A percentile compares a stretch with the other conserved stretches of the same genome.
Evolutionary conservation across 805 yeast genomes (phyloP).

Genomic region (Komagataella populi): DNA sequence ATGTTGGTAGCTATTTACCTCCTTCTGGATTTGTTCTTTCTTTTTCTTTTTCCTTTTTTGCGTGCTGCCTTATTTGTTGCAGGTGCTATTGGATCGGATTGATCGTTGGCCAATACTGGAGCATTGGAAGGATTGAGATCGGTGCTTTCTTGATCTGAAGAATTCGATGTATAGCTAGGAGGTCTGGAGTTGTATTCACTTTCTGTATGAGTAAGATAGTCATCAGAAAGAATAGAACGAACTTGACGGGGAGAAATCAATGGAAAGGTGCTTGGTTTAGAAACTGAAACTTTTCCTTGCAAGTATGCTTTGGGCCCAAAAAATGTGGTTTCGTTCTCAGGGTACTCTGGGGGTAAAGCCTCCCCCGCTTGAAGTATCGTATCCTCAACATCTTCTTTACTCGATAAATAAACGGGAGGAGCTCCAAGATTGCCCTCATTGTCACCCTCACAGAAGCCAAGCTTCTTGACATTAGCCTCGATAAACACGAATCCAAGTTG

Average conservation of each 20-base stretch:
- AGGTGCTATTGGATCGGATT: neutral
- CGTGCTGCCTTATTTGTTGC: neutral
- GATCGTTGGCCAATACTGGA: neutral
- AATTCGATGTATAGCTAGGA: neutral
- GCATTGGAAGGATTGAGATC: neutral
- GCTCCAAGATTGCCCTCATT: constrained; percentile 25
- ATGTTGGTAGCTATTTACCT: neutral
- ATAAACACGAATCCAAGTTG: constrained; percentile 82
- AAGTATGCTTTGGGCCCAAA: constrained; percentile 28
- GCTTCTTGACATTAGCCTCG: constrained; percentile 63
- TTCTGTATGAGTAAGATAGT: neutral
- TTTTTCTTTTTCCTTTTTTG: neutral
- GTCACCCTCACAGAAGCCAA: constrained; percentile 39
- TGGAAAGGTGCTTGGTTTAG: neutral
- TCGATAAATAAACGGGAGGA: constrained; percentile 19
- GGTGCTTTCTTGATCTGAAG: neutral
- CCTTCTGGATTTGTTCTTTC: neutral
- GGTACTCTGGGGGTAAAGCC: constrained; percentile 58
- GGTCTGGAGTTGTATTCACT: neutral
- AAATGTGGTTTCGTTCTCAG: constrained; percentile 47
- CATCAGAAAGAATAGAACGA: neutral
- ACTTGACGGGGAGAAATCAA: neutral
- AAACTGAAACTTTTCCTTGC: neutral
- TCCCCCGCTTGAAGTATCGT: constrained; percentile 58
- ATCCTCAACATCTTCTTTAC: constrained; percentile 20